Evolutionary conservation across 192 early-diverging fungal species (phyloP), one percentile per base, ranked within the genome.

Genomic region (Entomortierella parvispora): DNA sequence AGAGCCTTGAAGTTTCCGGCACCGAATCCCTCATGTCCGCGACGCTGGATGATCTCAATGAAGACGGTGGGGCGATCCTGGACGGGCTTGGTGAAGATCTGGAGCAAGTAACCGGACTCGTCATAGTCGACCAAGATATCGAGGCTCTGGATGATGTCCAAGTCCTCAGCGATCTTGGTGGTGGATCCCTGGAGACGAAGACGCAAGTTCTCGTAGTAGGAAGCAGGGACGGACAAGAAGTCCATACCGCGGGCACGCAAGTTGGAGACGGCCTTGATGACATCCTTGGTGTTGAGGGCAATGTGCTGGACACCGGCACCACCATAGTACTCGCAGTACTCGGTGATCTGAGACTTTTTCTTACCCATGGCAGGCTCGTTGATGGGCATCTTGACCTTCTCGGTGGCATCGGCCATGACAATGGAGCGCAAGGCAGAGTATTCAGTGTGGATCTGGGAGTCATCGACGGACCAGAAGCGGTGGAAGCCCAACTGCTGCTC

Each of bases 401-500:
- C 95, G 75, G 90, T 88, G 60, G 90, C 92, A 68, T 96, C 93
- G 42, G 95, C 90, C 96, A 99, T 96, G 82, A 97, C 95, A 57
- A 97, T 94, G 28, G 95, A 96, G 15, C 94, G 89, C 58, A 97
- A 86, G 45, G 96, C 92, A 75, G 92, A 94, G 87, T 95, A 98
- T 71, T 99, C 93, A 45, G 96, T 95, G 86, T 93, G 90, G 48
- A 99, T 95, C 81, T 96, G 93, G 57, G 86, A 93, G 85, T 99
- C 97, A 81, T 99, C 97, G 46, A 99, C 94, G 45, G 93, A 95
- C 95, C 95, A 97, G 91, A 98, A 99, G 47, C 96, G 90, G 84
- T 96, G 96, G 89, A 97, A 99, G 62, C 93, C 95, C n/a, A 99
- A 88, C 59, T 89, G 83, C 57, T 90, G 83, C 84, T 97, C 95